phyloP scores from a whole-genome alignment of 2,329 filamentous ascomycete species.

The Aspergillus hiratsukae region DNA sequence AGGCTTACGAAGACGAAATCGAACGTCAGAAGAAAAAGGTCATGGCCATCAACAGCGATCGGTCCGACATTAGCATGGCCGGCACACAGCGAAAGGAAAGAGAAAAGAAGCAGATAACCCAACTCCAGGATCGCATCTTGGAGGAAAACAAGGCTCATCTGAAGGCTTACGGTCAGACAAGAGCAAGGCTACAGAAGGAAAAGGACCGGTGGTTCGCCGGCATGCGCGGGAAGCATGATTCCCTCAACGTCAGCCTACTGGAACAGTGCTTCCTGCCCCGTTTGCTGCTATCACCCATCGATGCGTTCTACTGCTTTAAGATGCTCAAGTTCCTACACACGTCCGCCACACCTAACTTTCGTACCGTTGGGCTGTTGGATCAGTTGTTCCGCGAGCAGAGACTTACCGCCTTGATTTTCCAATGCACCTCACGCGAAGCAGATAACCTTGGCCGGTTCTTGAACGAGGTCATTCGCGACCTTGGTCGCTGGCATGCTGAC shows the following conservation, averaged over 20 bases:
- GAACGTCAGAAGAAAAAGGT: constrained; percentile 64
- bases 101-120: constrained; percentile 64
- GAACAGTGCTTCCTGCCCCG: constrained; percentile 93
- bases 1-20: constrained; percentile 74
- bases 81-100: constrained; percentile 64
- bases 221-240: constrained; percentile 59
- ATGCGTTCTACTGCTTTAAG: constrained; percentile 83
- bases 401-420: constrained; percentile 77
- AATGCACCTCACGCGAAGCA: constrained; percentile 83
- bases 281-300: constrained; percentile 73
- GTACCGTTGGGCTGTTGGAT: constrained; percentile 76
- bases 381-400: constrained; percentile 79
- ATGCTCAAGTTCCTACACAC: constrained; percentile 85
- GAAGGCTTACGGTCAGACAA: constrained; percentile 62
- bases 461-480: constrained; percentile 72
- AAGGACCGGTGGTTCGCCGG: constrained; percentile 74
- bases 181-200: constrained; percentile 66
- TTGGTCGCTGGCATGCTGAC: constrained; percentile 79
- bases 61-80: constrained; percentile 65
- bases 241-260: constrained; percentile 70
- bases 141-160: constrained; percentile 69
- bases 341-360: constrained; percentile 78
- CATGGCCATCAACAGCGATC: constrained; percentile 63
- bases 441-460: constrained; percentile 92
- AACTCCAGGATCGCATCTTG: constrained; percentile 65